Evolutionary conservation across 345 rosid species (phyloP).

Genomic region (Populus alba): DNA sequence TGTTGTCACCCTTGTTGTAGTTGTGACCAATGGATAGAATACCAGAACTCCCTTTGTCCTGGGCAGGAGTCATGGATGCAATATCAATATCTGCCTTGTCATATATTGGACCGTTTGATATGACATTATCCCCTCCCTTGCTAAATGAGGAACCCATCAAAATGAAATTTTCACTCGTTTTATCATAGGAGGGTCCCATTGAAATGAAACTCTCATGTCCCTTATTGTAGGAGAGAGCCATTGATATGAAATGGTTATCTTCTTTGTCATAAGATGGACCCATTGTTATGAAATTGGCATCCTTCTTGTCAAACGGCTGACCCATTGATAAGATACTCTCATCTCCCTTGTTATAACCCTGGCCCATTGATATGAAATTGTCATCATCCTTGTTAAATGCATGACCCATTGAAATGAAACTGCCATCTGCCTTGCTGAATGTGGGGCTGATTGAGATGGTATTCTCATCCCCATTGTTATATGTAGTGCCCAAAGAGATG

Average conservation of each 20-base stretch:
- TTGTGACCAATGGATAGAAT: conserved; percentile 40
- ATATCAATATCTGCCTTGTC: conserved; percentile 30
- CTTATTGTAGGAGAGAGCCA: conserved; percentile 36
- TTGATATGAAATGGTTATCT: conserved; percentile 20
- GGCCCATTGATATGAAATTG: conserved; percentile 44
- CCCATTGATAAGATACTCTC: conserved; percentile 38
- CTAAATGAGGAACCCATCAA: conserved; percentile 30
- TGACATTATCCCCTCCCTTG: conserved; percentile 32
- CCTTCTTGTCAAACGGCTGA: conserved; percentile 40
- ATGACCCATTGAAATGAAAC: conserved; percentile 27
- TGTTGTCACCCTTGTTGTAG: conserved; percentile 36
- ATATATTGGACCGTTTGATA: conserved; percentile 24
- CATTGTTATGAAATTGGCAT: conserved; percentile 26
- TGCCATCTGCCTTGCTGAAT: conserved; percentile 36
- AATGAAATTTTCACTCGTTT: conserved; percentile 36
- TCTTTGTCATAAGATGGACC: conserved; percentile 6
- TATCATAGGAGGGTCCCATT: conserved; percentile 30
- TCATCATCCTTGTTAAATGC: conserved; percentile 51
- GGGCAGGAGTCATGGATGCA: conserved; percentile 18
- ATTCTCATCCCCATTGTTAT: conserved; percentile 21
- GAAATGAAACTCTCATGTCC: conserved; percentile 33
- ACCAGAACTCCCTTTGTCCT: conserved; percentile 39
- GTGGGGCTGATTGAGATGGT: conserved; percentile 23
- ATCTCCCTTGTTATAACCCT: conserved; percentile 33
- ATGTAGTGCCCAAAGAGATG: conserved; percentile 27